Evolutionary conservation across 83 land plant species (phyloP).

Genomic region (Picea abies): DNA sequence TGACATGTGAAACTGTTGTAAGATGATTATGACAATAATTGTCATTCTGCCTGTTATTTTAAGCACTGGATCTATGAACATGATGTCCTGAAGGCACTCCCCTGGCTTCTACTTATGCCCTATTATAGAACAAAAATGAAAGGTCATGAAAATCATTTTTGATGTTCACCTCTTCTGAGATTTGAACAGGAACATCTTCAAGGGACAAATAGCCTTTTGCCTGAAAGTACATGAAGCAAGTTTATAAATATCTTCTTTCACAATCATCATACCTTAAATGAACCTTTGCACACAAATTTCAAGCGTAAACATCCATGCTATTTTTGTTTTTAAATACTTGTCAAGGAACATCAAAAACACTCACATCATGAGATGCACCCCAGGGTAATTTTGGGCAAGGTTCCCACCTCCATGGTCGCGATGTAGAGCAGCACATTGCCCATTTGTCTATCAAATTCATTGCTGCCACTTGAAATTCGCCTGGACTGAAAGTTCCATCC

Average conservation of each 20-base stretch:
- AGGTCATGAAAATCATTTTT: not conserved
- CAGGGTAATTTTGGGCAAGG: slow-evolving; percentile 28
- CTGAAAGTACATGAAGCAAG: slow-evolving; percentile 15
- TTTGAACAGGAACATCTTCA: slow-evolving; percentile 25
- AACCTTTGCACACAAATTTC: not conserved
- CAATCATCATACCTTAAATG: not conserved
- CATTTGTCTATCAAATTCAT: slow-evolving; percentile 29
- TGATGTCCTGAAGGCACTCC: not conserved
- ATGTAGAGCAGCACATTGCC: slow-evolving; percentile 19
- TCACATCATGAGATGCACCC: slow-evolving; percentile 25
- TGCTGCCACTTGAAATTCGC: slow-evolving; percentile 34
- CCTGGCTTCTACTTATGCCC: not conserved
- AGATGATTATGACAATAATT: not conserved
- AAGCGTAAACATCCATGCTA: not conserved
- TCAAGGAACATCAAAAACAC: slow-evolving; percentile 11
- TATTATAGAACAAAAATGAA: not conserved
- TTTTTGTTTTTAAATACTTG: not conserved
- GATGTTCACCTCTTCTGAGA: slow-evolving; percentile 20
- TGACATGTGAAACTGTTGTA: not conserved
- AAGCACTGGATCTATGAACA: not conserved
- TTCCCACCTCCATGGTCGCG: slow-evolving; percentile 44
- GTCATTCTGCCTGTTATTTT: not conserved
- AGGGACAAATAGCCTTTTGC: slow-evolving; percentile 42
- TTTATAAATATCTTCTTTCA: not conserved
- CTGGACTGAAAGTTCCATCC: slow-evolving; percentile 44